A percentile compares a stretch with the other conserved stretches of the same genome.
These are phyloP conservation scores for Botrytis deweyae DNA, from an alignment of 2,329 filamentous ascomycete genomes.

Conservation along the genomic window DNA sequence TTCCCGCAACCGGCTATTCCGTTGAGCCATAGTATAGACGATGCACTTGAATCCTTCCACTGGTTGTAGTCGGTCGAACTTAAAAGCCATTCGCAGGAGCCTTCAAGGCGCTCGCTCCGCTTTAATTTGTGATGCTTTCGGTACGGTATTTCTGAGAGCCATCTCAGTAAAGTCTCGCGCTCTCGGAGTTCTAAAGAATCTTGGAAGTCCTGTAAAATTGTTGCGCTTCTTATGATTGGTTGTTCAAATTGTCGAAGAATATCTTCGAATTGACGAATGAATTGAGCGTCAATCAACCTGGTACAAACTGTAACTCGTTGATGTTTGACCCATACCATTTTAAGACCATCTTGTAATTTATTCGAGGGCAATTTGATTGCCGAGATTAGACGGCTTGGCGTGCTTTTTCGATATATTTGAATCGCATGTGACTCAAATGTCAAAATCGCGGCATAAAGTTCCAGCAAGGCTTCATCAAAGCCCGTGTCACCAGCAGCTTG, in stretches of 20 bases:
- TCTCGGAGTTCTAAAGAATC: background rate
- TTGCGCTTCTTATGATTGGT: background rate
- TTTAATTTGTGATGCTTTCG: background rate
- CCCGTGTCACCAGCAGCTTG: background rate
- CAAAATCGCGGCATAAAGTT: background rate
- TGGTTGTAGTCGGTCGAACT: background rate
- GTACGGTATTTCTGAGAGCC: background rate
- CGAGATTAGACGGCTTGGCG: background rate
- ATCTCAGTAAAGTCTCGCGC: background rate
- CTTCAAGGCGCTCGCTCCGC: background rate
- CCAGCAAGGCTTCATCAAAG: background rate
- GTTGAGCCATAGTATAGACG: background rate
- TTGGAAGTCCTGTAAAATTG: background rate
- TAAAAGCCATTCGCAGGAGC: background rate
- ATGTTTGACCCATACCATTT: background rate
- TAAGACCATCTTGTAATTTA: background rate
- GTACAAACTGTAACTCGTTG: background rate
- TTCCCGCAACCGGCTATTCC: background rate
- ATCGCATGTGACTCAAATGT: background rate
- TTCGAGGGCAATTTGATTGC: background rate
- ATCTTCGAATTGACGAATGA: background rate
- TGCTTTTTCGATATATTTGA: background rate
- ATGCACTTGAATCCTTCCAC: background rate
- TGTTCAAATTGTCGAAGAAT: background rate
- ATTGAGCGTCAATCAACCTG: background rate